Evolutionary conservation across 176 grass and related monocot species (phyloP), one percentile per base, ranked within the genome.

Genomic region (Tillandsia fasciculata): DNA sequence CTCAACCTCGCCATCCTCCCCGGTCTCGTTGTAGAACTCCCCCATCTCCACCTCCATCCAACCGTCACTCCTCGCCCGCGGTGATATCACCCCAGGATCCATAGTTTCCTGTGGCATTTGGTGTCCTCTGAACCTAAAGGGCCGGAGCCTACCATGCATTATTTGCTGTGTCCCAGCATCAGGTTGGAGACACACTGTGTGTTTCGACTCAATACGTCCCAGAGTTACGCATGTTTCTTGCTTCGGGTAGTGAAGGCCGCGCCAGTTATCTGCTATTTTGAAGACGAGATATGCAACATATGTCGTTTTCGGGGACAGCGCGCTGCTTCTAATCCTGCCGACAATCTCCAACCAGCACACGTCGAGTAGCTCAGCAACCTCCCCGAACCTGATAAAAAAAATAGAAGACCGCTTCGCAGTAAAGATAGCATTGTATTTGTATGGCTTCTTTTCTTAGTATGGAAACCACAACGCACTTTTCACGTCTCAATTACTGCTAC

Each of bases 21-120:
- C 68, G 12, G 75, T 64, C 1, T 72, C 52, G 10, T 76, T 87
- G 29, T 83, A 64, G 12, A 83, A 87, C 23, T 80, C 72, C 2
- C 85, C 85, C 81, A 87, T 24, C 63, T 73, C 76, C 10, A 80
- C 15, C 77, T 87, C 85, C 85, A 83, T 67, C 80, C 85, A 87
- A 0, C 85, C 80, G 18, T 80, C 85, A 4, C 48, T 52, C 66
- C 76, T 83, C 9, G 51, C 3, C 48, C 2, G 8, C 2, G 72
- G 71, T 28, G 56, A 22, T 9, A 8, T 29, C 1, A 51, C 58
- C 33, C 33, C 33, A 42, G 33, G 5, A 42, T 42, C 33, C 33
- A 7, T 7, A 42, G 33, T 42, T 42, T 42, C 33, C 33, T 42
- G 33, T 3, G 5, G 33, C 33, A 42, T 42, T 42, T 42, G 4